Base-by-base conservation (phyloP, 2,329 filamentous ascomycete species). In the Ophiostoma quercus region DNA sequence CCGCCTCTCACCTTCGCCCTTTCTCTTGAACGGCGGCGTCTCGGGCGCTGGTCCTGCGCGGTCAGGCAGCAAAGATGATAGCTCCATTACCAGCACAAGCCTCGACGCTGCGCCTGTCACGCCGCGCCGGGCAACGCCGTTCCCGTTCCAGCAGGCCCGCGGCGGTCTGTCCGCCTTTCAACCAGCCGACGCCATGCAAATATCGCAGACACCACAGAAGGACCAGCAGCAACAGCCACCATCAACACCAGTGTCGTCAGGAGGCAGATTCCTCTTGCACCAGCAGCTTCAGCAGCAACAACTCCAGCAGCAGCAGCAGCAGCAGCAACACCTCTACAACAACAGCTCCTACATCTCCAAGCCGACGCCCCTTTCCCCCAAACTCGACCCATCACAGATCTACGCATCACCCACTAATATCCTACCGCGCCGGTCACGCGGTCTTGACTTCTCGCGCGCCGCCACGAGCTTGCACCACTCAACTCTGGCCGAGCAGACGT, bases 391-490 rank as follows among this genome's bases (percentile, higher is more conserved):
- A 70, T 90, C 90, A 25, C 91, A 93, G 74, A 92, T 89, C 66
- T 97, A 96, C 81, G 90, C 91, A 60, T 94, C 92, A 1, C 93
- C 94, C 1, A 90, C 91, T 34, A 96, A 94, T 69, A 91, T 96
- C 66, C 85, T 98, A 8, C 94, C 94, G 22, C 88, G 94, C 73
- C 89, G 94, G 72, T 97, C 94, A 39, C 88, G 94, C 70, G 94
- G 94, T 62, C 84, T 97, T 72, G 94, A 98, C 80, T 98, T 97
- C 79, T 94, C 94, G 57, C 87, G 94, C 74, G 94, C 94, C 12
- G 95, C 92, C 72, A 97, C 94, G 12, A 96, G 94, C 77, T 84
- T 99, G 29, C 95, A 98, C 80, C 95, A 98, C 79, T 97, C 94
- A 19, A 98, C 92, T 0, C 85, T 98, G 9, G 94, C 94, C 70